Conservation (phyloP, 2,329 filamentous ascomycete species). For the Magnaporthiopsis rhizophila region DNA sequence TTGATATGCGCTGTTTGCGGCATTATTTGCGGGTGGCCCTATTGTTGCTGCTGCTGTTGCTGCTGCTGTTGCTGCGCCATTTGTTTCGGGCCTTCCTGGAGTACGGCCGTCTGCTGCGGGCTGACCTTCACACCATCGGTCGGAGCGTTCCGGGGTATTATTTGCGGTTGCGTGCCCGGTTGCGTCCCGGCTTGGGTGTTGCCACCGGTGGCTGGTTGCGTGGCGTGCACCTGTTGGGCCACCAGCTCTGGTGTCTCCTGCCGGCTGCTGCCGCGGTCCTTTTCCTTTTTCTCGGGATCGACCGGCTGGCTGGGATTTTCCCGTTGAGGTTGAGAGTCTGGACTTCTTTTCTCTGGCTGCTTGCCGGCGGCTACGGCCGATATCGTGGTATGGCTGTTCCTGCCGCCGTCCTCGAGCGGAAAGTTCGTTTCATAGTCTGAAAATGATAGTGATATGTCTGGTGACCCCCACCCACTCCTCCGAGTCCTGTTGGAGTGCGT, state of each 20-base stretch:
- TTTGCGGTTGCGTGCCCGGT: constrained; percentile 28
- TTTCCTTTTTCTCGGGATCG: too few species aligned
- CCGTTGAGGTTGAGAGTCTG: too few species aligned
- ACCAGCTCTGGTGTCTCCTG: too few species aligned
- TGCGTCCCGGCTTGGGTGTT: constrained; percentile 25
- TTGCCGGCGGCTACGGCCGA: too few species aligned
- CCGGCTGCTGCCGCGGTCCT: too few species aligned
- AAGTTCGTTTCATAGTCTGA: too few species aligned
- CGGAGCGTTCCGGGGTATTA: constrained; percentile 28
- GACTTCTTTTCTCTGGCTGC: too few species aligned
- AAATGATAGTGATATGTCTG: too few species aligned
- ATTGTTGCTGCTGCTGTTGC: constrained; percentile 22
- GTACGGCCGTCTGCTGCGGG: constrained; percentile 22
- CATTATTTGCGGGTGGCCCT: constrained; percentile 18
- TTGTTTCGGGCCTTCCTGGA: constrained; percentile 20
- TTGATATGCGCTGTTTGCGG: constrained; percentile 15
- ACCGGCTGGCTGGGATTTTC: not conserved
- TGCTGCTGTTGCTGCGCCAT: constrained; percentile 20
- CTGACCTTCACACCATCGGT: constrained; percentile 18
- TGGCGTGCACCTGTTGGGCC: constrained; percentile 27
- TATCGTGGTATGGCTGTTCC: too few species aligned
- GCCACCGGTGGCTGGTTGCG: constrained; percentile 9
- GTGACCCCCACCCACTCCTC: too few species aligned
- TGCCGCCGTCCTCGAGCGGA: too few species aligned
- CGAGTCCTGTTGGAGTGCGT: too few species aligned